phyloP scores from a whole-genome alignment of 1,284 basidiomycete genomes.

The Trametes sp. region DNA sequence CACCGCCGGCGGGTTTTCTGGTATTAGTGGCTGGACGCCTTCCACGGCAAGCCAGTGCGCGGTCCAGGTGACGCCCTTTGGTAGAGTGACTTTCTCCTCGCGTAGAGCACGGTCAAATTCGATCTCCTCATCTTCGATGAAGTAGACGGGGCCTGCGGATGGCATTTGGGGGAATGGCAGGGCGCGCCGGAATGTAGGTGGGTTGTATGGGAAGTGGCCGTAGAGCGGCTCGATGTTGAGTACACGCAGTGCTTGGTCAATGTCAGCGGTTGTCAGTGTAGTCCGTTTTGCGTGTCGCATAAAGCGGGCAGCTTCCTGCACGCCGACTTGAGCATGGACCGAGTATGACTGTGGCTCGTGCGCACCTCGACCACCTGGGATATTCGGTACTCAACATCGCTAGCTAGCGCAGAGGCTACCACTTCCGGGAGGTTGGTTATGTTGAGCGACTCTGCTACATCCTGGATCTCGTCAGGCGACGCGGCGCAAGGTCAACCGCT shows the following conservation, averaged over 20 bases:
- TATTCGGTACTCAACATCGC: constrained; percentile 96
- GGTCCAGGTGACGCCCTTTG: constrained; percentile 81
- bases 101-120: constrained; percentile 92
- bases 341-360: constrained; percentile 8
- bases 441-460: constrained; percentile 90
- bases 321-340: too few relatives aligned
- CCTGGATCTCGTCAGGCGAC: constrained; percentile 54
- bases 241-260: constrained; percentile 93
- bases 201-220: constrained; percentile 77
- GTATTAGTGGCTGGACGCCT: constrained; percentile 95
- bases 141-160: constrained; percentile 79
- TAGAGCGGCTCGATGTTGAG: constrained; percentile 94
- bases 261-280: constrained; percentile 87
- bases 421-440: constrained; percentile 83
- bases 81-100: constrained; percentile 82
- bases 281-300: constrained; percentile 94
- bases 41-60: constrained; percentile 99
- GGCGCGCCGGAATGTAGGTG: constrained; percentile 78
- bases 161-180: constrained; percentile 69
- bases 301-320: constrained; percentile 93
- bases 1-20: constrained; percentile 92
- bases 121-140: constrained; percentile 96
- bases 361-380: constrained; percentile 90
- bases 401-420: constrained; percentile 88
- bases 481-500: not conserved